These are phyloP conservation scores for Glycyrrhiza uralensis DNA, from an alignment of 306 rosid genomes.

Conservation along the genomic window DNA sequence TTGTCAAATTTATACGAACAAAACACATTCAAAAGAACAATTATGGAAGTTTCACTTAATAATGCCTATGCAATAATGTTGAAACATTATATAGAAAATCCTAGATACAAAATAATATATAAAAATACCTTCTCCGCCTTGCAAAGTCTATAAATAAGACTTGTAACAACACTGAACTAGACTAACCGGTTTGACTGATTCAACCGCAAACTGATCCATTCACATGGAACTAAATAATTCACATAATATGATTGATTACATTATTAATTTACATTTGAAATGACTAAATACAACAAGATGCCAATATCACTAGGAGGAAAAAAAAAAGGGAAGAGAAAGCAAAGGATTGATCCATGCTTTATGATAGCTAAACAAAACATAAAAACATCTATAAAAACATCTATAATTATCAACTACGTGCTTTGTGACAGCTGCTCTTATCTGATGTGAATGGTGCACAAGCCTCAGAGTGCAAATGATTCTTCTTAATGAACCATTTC, in stretches of 20 bases:
- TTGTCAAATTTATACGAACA: too few species aligned
- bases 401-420: neutral
- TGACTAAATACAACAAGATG: neutral
- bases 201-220: neutral
- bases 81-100: too few species aligned
- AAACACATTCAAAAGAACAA: too few species aligned
- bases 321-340: neutral
- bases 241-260: neutral
- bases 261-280: neutral
- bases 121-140: too few species aligned
- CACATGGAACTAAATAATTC: neutral
- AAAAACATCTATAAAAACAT: neutral
- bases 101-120: too few species aligned
- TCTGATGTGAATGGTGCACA: constrained; percentile 17
- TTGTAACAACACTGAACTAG: too few species aligned
- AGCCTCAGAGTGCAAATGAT: neutral
- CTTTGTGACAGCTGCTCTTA: neutral
- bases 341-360: neutral
- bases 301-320: neutral
- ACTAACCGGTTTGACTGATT: too few species aligned
- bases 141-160: too few species aligned
- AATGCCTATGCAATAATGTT: too few species aligned
- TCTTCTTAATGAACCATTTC: constrained; percentile 1
- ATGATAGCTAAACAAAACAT: neutral
- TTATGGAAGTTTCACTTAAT: too few species aligned